Conservation (phyloP, 257 asterid species). For the Verbena officinalis region DNA sequence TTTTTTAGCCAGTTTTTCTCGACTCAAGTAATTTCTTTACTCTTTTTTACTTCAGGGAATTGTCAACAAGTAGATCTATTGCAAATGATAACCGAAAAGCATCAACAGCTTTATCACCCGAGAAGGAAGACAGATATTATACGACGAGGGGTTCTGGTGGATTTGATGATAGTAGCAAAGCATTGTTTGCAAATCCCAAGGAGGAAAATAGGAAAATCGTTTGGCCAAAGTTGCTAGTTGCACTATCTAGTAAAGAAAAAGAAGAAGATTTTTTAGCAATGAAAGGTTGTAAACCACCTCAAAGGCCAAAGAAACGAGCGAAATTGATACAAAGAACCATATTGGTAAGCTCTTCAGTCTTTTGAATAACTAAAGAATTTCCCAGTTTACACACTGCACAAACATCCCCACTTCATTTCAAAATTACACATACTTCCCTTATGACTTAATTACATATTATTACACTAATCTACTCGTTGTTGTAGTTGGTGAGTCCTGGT, state of each 20-base stretch:
- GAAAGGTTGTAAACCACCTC: constrained; percentile 90
- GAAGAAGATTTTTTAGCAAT: constrained; percentile 81
- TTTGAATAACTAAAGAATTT: not conserved
- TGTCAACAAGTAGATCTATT: constrained; percentile 59
- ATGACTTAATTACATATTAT: too few species aligned
- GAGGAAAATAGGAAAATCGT: constrained; percentile 53
- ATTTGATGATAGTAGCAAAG: constrained; percentile 61
- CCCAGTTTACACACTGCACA: not conserved
- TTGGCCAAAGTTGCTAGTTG: constrained; percentile 72
- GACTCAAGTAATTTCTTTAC: constrained; percentile 6
- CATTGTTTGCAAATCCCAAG: constrained; percentile 49
- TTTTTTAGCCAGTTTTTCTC: not conserved
- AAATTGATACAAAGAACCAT: constrained; percentile 69
- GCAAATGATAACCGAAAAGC: constrained; percentile 55
- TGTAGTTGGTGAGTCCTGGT: constrained; percentile 62
- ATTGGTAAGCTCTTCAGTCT: constrained; percentile 47
- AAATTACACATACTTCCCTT: too few species aligned
- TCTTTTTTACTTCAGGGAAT: constrained; percentile 51
- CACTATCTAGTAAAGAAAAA: constrained; percentile 75
- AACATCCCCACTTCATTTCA: too few species aligned
- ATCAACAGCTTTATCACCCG: constrained; percentile 60
- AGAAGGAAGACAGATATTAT: constrained; percentile 85
- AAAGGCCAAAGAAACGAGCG: constrained; percentile 86
- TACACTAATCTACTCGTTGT: not conserved
- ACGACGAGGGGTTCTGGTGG: constrained; percentile 80